phyloP scores from a whole-genome alignment of 805 yeast species.

The Lachancea meyersii region DNA sequence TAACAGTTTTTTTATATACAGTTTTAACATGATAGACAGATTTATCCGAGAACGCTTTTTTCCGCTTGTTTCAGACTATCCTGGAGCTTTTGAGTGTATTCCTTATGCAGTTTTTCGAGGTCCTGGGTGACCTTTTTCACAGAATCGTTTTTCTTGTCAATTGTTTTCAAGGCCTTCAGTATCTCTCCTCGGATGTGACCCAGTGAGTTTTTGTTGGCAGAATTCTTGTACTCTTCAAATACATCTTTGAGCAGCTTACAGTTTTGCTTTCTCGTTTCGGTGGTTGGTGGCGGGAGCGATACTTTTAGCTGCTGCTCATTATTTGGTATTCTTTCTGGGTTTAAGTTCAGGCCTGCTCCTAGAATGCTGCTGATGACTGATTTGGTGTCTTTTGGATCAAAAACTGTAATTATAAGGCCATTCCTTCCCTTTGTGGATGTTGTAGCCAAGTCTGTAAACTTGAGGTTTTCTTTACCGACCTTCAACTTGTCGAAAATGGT shows the following conservation, averaged over 20 bases:
- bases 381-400: slow-evolving; percentile 71
- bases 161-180: slow-evolving; percentile 47
- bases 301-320: slow-evolving; percentile 70
- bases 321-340: slow-evolving; percentile 69
- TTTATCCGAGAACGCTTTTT: slow-evolving; percentile 32
- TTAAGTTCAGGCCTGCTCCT: slow-evolving; percentile 63
- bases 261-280: slow-evolving; percentile 52
- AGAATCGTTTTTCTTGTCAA: slow-evolving; percentile 47
- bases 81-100: slow-evolving; percentile 50
- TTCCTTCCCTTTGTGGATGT: slow-evolving; percentile 63
- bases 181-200: slow-evolving; percentile 53
- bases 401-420: slow-evolving; percentile 70
- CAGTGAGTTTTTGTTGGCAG: slow-evolving; percentile 44
- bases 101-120: slow-evolving; percentile 65
- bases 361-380: slow-evolving; percentile 64
- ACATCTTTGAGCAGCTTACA: slow-evolving; percentile 59
- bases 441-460: slow-evolving; percentile 62
- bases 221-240: slow-evolving; percentile 56
- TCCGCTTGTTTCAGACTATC: slow-evolving; percentile 53
- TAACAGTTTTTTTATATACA: background rate
- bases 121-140: slow-evolving; percentile 51
- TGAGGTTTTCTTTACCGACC: slow-evolving; percentile 42
- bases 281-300: slow-evolving; percentile 67
- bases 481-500: slow-evolving; percentile 54
- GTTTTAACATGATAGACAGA: background rate